Evolutionary conservation across 306 rosid species (phyloP), one percentile per base, ranked within the genome.

Genomic region (Trifolium pratense): DNA sequence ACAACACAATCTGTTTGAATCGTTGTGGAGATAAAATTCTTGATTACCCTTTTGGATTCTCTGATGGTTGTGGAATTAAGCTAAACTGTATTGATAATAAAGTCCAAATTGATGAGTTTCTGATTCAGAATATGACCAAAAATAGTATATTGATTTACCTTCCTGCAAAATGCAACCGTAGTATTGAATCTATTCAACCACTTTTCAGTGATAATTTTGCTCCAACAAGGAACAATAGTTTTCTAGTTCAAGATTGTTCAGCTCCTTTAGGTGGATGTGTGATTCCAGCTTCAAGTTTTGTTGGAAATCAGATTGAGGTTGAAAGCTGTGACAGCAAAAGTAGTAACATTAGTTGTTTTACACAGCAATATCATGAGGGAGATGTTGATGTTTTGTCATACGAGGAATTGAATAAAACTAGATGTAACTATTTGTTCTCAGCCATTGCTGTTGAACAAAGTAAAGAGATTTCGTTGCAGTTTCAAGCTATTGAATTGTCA

Each of bases 31-130:
- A 46, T 7, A 21, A 48, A 11, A 21, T 68, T 10, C 76, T 91
- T 26, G 82, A 12, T 1, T 84, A 84, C 59, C 97, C 99, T 43
- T 91, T 95, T n/a, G 96, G 93, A 4, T 88, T 90, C 83, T 77
- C 90, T 1, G 55, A 20, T 0, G 82, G 71, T 3, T 86, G 88
- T 58, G 8, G 1, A 78, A 83, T 95, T 66, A 53, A 0, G 53
- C 68, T 95, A 5, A 58, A 49, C 43, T 91, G 97, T 75, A 0
- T 0, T 4, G 4, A 37, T 23, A 56, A 55, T 7, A 58, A 56
- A 15, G 60, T 71, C 78, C 63, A 1, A 67, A 45, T 94, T 31
- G 74, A 82, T 1, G 68, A 71, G 0, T 88, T 87, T 70, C 55
- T 0, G 39, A 89, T 91, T 12, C 85, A 17, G 39, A 83, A 85